Percentiles rank a stretch among this genome's conserved stretches.
Evolutionary conservation across 2,329 filamentous ascomycete genomes (phyloP).

Genomic region (Colletotrichum echinochloae): DNA sequence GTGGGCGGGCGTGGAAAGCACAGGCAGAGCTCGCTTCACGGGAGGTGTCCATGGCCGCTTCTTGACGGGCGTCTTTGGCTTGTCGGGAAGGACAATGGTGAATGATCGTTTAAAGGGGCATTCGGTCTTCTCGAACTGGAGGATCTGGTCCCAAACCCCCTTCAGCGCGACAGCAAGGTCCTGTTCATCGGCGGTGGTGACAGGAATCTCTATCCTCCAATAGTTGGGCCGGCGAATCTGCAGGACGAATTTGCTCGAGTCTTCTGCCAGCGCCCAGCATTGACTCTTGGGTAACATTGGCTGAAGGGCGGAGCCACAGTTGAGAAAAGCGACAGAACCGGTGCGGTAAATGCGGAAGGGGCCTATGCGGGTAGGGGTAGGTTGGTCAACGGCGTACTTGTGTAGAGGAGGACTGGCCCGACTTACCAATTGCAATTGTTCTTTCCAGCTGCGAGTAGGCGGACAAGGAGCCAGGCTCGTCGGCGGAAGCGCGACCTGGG

Average conservation of each 20-base stretch:
- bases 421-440: slow-evolving; percentile 81
- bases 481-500: slow-evolving; percentile 50
- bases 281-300: slow-evolving; percentile 91
- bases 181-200: slow-evolving; percentile 71
- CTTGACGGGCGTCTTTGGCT: slow-evolving; percentile 72
- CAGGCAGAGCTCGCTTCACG: slow-evolving; percentile 49
- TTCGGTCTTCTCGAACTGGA: slow-evolving; percentile 88
- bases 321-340: slow-evolving; percentile 88
- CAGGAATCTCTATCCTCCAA: slow-evolving; percentile 89
- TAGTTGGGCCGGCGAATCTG: slow-evolving; percentile 86
- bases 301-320: slow-evolving; percentile 84
- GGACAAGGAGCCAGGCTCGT: slow-evolving; percentile 72
- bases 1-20: slow-evolving; percentile 49
- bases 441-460: slow-evolving; percentile 83
- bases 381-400: slow-evolving; percentile 32
- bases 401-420: background rate
- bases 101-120: slow-evolving; percentile 88
- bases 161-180: slow-evolving; percentile 75
- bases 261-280: slow-evolving; percentile 91
- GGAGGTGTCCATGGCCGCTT: slow-evolving; percentile 76
- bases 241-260: slow-evolving; percentile 84
- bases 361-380: slow-evolving; percentile 58
- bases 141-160: slow-evolving; percentile 75
- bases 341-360: slow-evolving; percentile 87
- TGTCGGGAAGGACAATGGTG: slow-evolving; percentile 78